Evolutionary conservation across 116 monocot species (phyloP).

Genomic region (Trichopus zeylanicus): DNA sequence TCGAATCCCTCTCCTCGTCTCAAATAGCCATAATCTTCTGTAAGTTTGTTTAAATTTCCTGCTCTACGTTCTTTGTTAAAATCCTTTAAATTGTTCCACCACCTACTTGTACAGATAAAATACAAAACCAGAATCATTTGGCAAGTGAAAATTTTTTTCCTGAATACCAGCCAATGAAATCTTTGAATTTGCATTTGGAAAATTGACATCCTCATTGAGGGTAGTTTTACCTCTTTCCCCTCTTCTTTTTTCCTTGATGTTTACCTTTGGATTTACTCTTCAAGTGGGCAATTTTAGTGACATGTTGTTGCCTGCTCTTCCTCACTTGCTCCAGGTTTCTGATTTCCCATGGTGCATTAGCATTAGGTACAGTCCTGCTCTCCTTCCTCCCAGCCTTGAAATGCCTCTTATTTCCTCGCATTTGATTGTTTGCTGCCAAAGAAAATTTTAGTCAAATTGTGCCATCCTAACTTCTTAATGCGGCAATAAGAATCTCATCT

Average conservation of each 20-base stretch:
- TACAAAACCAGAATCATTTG: too few species aligned
- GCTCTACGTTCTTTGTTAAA: too few species aligned
- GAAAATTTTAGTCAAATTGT: background rate
- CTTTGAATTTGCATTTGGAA: too few species aligned
- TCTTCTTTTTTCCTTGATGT: conserved; percentile 17
- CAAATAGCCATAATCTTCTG: too few species aligned
- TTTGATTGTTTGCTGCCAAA: conserved; percentile 16
- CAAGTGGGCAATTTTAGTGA: conserved; percentile 23
- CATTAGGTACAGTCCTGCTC: conserved; percentile 39
- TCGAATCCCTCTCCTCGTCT: too few species aligned
- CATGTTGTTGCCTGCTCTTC: conserved; percentile 67
- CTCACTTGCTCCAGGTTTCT: conserved; percentile 68
- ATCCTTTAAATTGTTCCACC: too few species aligned
- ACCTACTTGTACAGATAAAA: too few species aligned
- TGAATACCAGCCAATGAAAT: too few species aligned
- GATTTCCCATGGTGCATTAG: conserved; percentile 52
- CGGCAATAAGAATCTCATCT: background rate
- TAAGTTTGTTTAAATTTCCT: too few species aligned
- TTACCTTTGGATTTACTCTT: conserved; percentile 46
- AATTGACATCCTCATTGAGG: too few species aligned
- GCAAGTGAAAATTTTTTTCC: too few species aligned
- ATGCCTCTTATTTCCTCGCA: conserved; percentile 23
- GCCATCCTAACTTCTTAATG: background rate
- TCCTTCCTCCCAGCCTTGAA: conserved; percentile 28
- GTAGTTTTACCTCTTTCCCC: conserved; percentile 9